Conservation (phyloP, 179 eudicot genomes). For the Patellifolia procumbens region DNA sequence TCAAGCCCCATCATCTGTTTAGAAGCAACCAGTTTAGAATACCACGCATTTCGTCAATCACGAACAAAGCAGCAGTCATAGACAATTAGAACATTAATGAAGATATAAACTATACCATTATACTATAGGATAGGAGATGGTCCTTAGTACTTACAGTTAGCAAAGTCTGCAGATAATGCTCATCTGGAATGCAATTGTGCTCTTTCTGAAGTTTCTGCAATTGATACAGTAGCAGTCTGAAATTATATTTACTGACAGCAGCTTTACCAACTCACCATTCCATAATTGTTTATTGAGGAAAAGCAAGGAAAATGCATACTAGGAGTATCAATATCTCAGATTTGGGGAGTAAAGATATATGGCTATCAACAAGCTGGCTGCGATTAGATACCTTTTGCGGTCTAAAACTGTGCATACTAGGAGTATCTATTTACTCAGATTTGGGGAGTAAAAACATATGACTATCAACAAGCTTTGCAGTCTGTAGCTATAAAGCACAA, state of each 20-base stretch:
- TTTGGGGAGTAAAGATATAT: too few relatives aligned
- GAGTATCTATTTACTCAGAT: neutral
- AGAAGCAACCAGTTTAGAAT: constrained; percentile 22
- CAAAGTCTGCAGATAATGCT: constrained; percentile 95
- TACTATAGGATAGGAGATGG: neutral
- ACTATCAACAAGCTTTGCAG: too few relatives aligned
- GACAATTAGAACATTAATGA: neutral
- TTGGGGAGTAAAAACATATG: neutral
- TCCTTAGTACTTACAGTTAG: constrained; percentile 85
- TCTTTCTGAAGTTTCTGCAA: constrained; percentile 76
- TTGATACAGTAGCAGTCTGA: constrained; percentile 2
- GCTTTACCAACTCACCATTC: neutral
- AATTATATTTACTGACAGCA: neutral
- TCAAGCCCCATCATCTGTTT: constrained; percentile 53
- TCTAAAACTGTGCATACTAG: too few relatives aligned
- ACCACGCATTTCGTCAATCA: neutral
- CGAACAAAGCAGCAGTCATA: neutral
- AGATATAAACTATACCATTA: neutral
- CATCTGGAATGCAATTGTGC: constrained; percentile 98
- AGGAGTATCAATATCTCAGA: too few relatives aligned
- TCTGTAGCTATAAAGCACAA: too few relatives aligned
- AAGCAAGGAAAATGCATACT: neutral
- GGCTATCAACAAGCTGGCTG: too few relatives aligned
- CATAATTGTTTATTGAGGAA: neutral
- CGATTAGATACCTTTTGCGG: too few relatives aligned